Conservation (phyloP, 352 stramenopile genomes). For the Pythium chondricola region DNA sequence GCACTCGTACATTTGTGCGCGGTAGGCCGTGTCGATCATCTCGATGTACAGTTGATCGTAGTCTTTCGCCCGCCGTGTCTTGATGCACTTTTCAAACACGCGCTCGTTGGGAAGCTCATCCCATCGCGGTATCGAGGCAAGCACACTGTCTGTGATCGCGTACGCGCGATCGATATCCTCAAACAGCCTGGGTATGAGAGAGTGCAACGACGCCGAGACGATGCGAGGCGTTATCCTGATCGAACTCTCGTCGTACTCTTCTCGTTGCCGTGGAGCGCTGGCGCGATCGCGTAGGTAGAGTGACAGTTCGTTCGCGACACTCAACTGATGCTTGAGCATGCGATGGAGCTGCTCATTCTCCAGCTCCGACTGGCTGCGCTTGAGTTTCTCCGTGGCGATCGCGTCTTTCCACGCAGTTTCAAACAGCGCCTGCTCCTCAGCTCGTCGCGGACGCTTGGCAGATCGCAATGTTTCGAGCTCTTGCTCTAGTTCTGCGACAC, state of each 20-base stretch:
- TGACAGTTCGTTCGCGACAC: constrained; percentile 33
- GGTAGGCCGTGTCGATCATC: constrained; percentile 9
- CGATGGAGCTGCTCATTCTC: constrained; percentile 34
- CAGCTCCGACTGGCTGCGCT: constrained; percentile 24
- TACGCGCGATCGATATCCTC: constrained; percentile 29
- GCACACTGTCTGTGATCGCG: constrained; percentile 26
- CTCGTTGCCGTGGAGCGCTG: constrained; percentile 19
- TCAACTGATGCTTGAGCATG: constrained; percentile 38
- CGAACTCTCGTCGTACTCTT: neutral
- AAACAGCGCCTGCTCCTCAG: neutral
- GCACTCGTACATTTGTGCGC: neutral
- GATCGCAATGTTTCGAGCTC: constrained; percentile 18
- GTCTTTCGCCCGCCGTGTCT: constrained; percentile 2
- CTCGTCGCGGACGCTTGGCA: constrained; percentile 4
- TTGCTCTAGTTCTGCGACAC: constrained; percentile 29
- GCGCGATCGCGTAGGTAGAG: constrained; percentile 30
- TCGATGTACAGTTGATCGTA: constrained; percentile 15
- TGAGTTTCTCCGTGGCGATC: constrained; percentile 21
- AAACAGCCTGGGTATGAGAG: neutral
- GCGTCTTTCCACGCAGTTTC: constrained; percentile 2
- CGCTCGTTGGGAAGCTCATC: constrained; percentile 10
- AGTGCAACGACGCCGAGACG: constrained; percentile 14
- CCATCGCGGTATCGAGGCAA: constrained; percentile 32
- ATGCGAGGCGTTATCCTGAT: constrained; percentile 5
- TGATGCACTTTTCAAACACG: constrained; percentile 7